Evolutionary conservation across 1,139 yeast species (phyloP).

Genomic region (Pichia sp.): DNA sequence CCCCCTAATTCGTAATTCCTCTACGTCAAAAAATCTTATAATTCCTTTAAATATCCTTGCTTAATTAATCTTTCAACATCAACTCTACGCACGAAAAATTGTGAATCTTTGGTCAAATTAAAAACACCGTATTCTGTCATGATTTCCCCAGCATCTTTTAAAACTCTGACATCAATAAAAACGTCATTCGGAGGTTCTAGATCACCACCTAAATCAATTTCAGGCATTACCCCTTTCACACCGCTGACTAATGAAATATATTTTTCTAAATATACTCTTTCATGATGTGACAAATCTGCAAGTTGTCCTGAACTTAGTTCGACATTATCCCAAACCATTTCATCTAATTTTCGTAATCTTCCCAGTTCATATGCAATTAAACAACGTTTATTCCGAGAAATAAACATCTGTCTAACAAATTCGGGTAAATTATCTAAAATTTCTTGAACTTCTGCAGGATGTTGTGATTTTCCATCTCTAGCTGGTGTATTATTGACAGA

Average conservation of each 20-base stretch:
- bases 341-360: slow-evolving; percentile 63
- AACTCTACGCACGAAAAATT: slow-evolving; percentile 85
- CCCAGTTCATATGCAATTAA: slow-evolving; percentile 73
- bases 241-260: slow-evolving; percentile 70
- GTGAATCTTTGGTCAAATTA: slow-evolving; percentile 90
- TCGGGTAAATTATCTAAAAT: slow-evolving; percentile 11
- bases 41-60: slow-evolving; percentile 84
- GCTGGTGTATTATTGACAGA: slow-evolving; percentile 12
- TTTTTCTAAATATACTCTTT: slow-evolving; percentile 68
- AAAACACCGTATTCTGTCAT: slow-evolving; percentile 97
- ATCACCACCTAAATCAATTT: slow-evolving; percentile 83
- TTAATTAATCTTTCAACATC: slow-evolving; percentile 92
- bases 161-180: slow-evolving; percentile 86
- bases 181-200: slow-evolving; percentile 86
- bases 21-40: too few relatives aligned
- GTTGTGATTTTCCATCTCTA: background rate
- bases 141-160: slow-evolving; percentile 93
- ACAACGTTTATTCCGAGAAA: slow-evolving; percentile 86
- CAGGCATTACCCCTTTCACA: slow-evolving; percentile 74
- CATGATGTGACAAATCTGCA: slow-evolving; percentile 65
- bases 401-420: slow-evolving; percentile 74
- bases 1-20: background rate
- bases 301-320: slow-evolving; percentile 31
- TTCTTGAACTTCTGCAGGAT: slow-evolving; percentile 4
- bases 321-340: slow-evolving; percentile 59